Evolutionary conservation across 441 rosid species (phyloP), one percentile per base, ranked within the genome.

Genomic region (Gossypium lobatum): DNA sequence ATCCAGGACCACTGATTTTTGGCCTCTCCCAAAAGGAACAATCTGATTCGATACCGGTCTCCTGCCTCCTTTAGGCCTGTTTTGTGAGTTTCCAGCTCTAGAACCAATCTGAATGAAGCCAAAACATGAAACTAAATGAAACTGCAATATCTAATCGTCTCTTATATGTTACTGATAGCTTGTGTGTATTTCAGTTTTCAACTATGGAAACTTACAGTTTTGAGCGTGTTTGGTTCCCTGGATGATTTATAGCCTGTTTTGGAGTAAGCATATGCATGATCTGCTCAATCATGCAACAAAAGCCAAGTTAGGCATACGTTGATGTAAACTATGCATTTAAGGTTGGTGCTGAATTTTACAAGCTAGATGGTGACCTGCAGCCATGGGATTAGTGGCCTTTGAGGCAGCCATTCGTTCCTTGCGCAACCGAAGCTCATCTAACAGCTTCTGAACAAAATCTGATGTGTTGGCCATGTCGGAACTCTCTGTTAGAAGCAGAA

Each of bases 401-500:
- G 96, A 79, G 7, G 83, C 55, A 62, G 87, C 86, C 86, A 95
- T 82, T 37, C 87, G 88, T 72, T 95, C 93, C 77, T 90, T 95
- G 80, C 97, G 73, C 73, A 84, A 18, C 7, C 95, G 83, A 68
- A 95, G 96, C 82, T 95, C 99, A 77, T 91, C 93, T 63, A 95
- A 79, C 82, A 93, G 85, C 85, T 95, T 95, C 93, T 91, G 95
- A 0, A 95, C 97, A 75, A 93, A 95, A 76, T 91, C 98, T 2
- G 95, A 91, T 75, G 96, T 83, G 83, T 87, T 95, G 68, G 85
- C 88, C 99, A 95, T 95, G 62, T 55, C 70, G 82, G 16, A 13
- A 50, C 64, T 11, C 14, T 26, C 61, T 37, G 75, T 62, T 75
- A 31, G n/a, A 46, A 52, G 54, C 9, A 55, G 28, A 68, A 73